These are phyloP conservation scores for Xylaria nigripes DNA, from an alignment of 495 filamentous ascomycete genomes.

Conservation along the genomic window DNA sequence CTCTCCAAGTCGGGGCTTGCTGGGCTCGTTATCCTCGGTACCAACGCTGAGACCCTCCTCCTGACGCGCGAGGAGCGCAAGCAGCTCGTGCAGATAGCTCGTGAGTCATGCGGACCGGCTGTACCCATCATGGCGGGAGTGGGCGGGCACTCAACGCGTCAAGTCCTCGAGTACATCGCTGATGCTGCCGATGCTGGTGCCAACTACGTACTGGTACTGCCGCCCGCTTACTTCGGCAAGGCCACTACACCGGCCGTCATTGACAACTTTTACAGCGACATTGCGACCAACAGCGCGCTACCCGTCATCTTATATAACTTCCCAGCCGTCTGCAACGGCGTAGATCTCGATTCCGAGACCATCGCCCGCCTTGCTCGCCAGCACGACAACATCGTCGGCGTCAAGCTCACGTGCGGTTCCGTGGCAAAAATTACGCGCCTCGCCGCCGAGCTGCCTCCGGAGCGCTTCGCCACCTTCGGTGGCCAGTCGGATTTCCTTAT, in stretches of 20 bases:
- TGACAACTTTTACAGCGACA: slow-evolving; percentile 51
- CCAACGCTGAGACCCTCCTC: slow-evolving; percentile 59
- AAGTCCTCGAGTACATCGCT: slow-evolving; percentile 49
- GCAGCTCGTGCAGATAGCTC: slow-evolving; percentile 43
- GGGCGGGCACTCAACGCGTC: slow-evolving; percentile 55
- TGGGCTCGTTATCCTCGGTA: slow-evolving; percentile 55
- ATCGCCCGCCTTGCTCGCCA: slow-evolving; percentile 45
- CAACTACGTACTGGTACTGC: slow-evolving; percentile 53
- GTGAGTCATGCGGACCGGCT: slow-evolving; percentile 39
- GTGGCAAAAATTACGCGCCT: slow-evolving; percentile 52
- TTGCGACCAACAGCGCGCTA: slow-evolving; percentile 43
- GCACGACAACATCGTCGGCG: slow-evolving; percentile 46
- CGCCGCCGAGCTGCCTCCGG: slow-evolving; percentile 44
- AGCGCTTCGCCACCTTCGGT: slow-evolving; percentile 56
- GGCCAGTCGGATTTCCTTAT: slow-evolving; percentile 66
- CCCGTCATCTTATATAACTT: slow-evolving; percentile 66
- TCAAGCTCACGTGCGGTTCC: slow-evolving; percentile 62
- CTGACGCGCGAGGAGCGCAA: slow-evolving; percentile 53
- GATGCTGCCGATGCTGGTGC: slow-evolving; percentile 53
- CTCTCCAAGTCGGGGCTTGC: slow-evolving; percentile 46
- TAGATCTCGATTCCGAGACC: slow-evolving; percentile 58
- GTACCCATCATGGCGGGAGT: slow-evolving; percentile 58
- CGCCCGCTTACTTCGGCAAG: slow-evolving; percentile 58
- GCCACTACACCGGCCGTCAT: slow-evolving; percentile 50
- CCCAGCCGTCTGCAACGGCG: slow-evolving; percentile 62